Conservation (phyloP, 2,329 filamentous ascomycete species). For the Cladophialophora carrionii region DNA sequence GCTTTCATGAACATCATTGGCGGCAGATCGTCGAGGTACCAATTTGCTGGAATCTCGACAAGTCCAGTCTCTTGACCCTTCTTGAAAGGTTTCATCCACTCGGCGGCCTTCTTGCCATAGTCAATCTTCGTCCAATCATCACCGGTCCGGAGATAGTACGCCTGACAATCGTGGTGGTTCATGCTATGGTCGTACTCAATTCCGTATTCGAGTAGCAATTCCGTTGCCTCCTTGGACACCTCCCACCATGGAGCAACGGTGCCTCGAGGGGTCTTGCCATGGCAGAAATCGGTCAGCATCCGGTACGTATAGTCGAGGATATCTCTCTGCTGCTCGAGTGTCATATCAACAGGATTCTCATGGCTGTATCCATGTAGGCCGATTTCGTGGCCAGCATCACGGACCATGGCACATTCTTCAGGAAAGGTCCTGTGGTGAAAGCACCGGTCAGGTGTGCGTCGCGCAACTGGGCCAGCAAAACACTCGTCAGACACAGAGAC, state of each 20-base stretch:
- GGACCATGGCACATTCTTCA: slow-evolving; percentile 64
- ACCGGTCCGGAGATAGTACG: slow-evolving; percentile 50
- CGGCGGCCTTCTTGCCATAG: slow-evolving; percentile 47
- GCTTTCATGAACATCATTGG: slow-evolving; percentile 55
- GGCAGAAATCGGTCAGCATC: slow-evolving; percentile 70
- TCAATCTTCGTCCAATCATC: slow-evolving; percentile 53
- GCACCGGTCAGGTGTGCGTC: neutral
- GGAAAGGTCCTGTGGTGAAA: slow-evolving; percentile 57
- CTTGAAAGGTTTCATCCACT: slow-evolving; percentile 57
- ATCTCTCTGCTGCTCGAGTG: slow-evolving; percentile 72
- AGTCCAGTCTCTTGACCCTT: slow-evolving; percentile 47
- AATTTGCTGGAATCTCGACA: slow-evolving; percentile 51
- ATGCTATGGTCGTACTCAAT: slow-evolving; percentile 52
- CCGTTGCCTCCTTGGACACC: slow-evolving; percentile 66
- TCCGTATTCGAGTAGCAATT: slow-evolving; percentile 49
- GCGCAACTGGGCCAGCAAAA: neutral
- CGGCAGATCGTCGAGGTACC: slow-evolving; percentile 51
- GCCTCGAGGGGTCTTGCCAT: slow-evolving; percentile 67
- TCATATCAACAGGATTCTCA: slow-evolving; percentile 74
- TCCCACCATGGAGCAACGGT: slow-evolving; percentile 79
- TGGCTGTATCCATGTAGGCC: slow-evolving; percentile 74
- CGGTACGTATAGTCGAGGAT: slow-evolving; percentile 80
- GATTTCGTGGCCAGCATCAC: slow-evolving; percentile 67
- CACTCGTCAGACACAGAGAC: neutral
- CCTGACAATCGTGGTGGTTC: slow-evolving; percentile 51